Evolutionary conservation across 176 grass and related monocot genomes (phyloP).

Genomic region (Oryza meridionalis): DNA sequence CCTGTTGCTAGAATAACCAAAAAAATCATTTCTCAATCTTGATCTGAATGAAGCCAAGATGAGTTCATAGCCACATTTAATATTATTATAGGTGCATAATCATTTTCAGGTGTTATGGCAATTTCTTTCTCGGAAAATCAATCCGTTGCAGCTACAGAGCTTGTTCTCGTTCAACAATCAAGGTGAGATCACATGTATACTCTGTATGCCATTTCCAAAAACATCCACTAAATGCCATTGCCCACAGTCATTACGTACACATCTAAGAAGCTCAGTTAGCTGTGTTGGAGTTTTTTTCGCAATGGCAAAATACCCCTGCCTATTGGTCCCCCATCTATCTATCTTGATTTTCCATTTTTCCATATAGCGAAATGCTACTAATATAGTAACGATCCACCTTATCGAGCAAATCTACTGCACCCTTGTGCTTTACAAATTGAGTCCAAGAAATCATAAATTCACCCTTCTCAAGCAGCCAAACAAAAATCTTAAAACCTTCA

Average conservation of each 20-base stretch:
- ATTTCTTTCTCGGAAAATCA: not conserved
- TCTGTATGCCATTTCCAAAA: not conserved
- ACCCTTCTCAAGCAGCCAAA: not conserved
- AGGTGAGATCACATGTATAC: not conserved
- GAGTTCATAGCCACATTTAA: not conserved
- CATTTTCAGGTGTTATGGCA: slow-evolving; percentile 9
- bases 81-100: not conserved
- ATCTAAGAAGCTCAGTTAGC: not conserved
- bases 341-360: not conserved
- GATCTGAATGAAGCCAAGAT: slow-evolving; percentile 11
- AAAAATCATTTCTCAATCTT: slow-evolving; percentile 28
- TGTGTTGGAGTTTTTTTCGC: not conserved
- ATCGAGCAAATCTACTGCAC: not conserved
- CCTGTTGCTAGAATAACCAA: not conserved
- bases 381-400: too few relatives aligned
- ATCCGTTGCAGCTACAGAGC: not conserved
- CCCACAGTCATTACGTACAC: not conserved
- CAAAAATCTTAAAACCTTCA: not conserved
- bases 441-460: slow-evolving; percentile 7
- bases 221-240: not conserved
- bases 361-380: not conserved
- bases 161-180: not conserved
- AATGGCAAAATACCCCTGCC: not conserved
- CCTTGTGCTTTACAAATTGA: not conserved
- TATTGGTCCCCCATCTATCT: not conserved